Evolutionary conservation across 2,329 filamentous ascomycete genomes (phyloP), one percentile per base, ranked within the genome.

Genomic region (Colletotrichum camelliae): DNA sequence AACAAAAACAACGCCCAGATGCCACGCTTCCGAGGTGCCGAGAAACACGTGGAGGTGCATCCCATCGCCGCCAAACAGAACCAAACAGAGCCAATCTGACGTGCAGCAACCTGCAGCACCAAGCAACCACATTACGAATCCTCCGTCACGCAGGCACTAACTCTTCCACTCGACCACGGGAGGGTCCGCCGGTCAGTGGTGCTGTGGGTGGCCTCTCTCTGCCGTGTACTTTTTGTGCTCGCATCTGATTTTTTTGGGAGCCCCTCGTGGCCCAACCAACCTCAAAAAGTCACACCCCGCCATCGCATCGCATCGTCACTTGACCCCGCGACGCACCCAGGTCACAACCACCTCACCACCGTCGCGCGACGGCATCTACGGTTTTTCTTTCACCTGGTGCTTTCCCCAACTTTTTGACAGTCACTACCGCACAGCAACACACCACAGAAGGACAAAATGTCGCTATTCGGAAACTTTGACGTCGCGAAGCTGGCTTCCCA

Each of bases 401-500:
- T 16, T 2, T 10, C 48, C 24, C 18, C 21, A 37, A 62, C n/a
- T 52, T 31, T 13, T 9, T 18, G 18, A 62, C 73, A 72, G 74
- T 76, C 70, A 24, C 43, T 76, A 74, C 70, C 64, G 70, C 13
- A 16, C 13, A 16, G 35, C 64, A 10, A 48, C 12, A 31, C 5
- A 37, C 8, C 29, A 16, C 29, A 7, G 13, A 18, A 13, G 21
- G 10, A 12, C 21, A 35, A 4, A 27, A 76, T 76, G 74, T 76
- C 74, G n/a, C 43, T 76, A 9, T 67, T 76, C 33, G 67, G 62
- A 37, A 75, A 75, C 72, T 82, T 85, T 71, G 74, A 78, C 71
- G 64, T 78, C 15, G 79, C 77, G 18, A 85, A 84, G 70, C 79
- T 84, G 27, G 79, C 80, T 66, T 81, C 82, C 39, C 81, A 84